Evolutionary conservation across 208 protist genomes (phyloP), one percentile per base, ranked within the genome.

Genomic region (Crithidia fasciculata): DNA sequence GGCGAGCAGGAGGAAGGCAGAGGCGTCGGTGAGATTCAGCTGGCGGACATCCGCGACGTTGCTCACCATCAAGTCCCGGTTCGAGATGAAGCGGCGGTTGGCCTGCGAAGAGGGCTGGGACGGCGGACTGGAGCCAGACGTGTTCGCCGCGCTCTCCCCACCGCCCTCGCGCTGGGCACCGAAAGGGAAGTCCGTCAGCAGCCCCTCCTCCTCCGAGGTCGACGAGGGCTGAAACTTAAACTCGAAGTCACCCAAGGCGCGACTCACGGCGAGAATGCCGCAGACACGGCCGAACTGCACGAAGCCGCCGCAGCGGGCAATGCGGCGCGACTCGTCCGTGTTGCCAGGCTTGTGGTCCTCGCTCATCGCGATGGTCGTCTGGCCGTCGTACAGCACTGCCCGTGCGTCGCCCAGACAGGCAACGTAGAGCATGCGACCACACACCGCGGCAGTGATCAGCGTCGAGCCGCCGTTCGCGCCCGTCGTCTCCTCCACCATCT

Each of bases 231-330:
- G 87, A 50, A 85, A 83, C 76, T 98, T 98, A 69, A 97, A 98
- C 67, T 91, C 84, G 52, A 93, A 96, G 81, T 98, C 96, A 8
- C 96, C 96, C 50, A 98, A 78, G 2, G 94, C 93, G 52, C 96
- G 86, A 44, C 87, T 94, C 44, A 98, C 91, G 9, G 94, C 96
- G 4, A 98, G 77, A 36, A 91, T 83, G 18, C 96, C 96, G 74
- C 93, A 95, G 4, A 98, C 94, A n/a, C 96, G 87, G 36, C 93
- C 93, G 83, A 96, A 92, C 78, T 96, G 86, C 3, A 98, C 94
- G 84, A 93, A 97, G 19, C 91, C 91, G 50, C 91, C 92, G 65
- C 89, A 95, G 36, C 82, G 81, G 13, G 66, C 66, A 71, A 98
- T 97, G 47, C 96, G 87, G 10, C 80, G 72, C 13, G 72, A 78